phyloP scores from a whole-genome alignment of 2,329 filamentous ascomycete genomes.

The Aspergillus sp. region DNA sequence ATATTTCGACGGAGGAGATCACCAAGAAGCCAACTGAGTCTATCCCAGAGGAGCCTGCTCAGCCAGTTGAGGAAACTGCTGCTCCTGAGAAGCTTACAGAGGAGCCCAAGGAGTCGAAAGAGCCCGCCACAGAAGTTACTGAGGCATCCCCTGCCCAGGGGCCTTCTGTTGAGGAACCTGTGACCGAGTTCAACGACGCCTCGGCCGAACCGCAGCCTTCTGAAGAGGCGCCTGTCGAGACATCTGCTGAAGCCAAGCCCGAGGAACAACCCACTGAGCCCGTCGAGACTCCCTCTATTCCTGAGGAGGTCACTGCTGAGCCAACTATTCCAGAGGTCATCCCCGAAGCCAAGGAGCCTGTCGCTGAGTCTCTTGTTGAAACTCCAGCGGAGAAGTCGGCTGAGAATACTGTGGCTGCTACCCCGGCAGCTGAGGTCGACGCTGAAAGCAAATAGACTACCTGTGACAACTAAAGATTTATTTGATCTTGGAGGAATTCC shows the following conservation, averaged over 20 bases:
- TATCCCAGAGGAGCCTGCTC: slow-evolving; percentile 6
- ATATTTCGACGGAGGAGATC: slow-evolving; percentile 3
- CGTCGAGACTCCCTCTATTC: background rate
- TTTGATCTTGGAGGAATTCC: background rate
- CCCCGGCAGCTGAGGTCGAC: slow-evolving; percentile 14
- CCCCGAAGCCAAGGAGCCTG: slow-evolving; percentile 1
- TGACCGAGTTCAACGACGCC: background rate
- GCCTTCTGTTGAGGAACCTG: background rate
- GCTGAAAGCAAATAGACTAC: slow-evolving; percentile 12
- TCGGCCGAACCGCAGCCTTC: background rate
- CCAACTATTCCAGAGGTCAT: background rate
- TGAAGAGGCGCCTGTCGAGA: background rate
- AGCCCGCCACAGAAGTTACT: no score
- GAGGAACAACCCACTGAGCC: slow-evolving; percentile 7
- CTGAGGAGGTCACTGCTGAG: slow-evolving; percentile 2
- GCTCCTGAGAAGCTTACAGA: background rate
- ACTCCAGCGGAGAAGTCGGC: slow-evolving; percentile 36
- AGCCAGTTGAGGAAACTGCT: slow-evolving; percentile 1
- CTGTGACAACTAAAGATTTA: background rate
- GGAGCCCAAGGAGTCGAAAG: background rate
- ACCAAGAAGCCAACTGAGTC: slow-evolving; percentile 1
- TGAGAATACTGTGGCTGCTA: slow-evolving; percentile 36
- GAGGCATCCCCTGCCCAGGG: no score
- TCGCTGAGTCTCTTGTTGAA: slow-evolving; percentile 2
- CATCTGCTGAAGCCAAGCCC: slow-evolving; percentile 1